Percentiles rank a stretch among this genome's conserved stretches.
These are phyloP conservation scores for Trichoderma erinaceum DNA, from an alignment of 495 filamentous ascomycete species.

Conservation along the genomic window DNA sequence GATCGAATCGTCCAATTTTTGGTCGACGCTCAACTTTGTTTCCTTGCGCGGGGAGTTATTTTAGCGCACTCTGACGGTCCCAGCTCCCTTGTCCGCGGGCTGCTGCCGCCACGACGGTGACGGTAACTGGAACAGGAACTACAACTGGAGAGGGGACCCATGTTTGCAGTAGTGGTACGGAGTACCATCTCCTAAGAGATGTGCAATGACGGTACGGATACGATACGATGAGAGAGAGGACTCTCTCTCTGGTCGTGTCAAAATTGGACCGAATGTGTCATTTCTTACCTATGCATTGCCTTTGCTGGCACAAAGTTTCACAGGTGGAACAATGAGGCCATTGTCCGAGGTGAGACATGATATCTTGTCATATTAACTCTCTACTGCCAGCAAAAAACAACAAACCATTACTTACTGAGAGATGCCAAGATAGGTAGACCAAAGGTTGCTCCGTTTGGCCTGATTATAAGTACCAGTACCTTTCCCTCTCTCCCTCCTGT, in stretches of 20 bases:
- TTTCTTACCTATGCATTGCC: background rate
- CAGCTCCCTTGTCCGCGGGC: background rate
- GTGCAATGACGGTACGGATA: background rate
- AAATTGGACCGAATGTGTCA: too few species aligned
- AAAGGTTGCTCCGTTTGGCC: too few species aligned
- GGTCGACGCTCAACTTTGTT: background rate
- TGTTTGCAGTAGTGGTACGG: background rate
- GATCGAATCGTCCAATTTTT: background rate
- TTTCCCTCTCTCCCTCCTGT: background rate
- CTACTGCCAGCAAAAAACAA: too few species aligned
- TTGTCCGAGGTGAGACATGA: conserved; percentile 3
- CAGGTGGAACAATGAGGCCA: background rate
- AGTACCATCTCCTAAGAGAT: too few species aligned
- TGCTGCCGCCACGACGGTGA: conserved; percentile 5
- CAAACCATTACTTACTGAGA: too few species aligned
- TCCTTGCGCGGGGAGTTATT: background rate
- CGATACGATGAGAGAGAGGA: background rate
- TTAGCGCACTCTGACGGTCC: background rate
- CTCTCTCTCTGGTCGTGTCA: too few species aligned
- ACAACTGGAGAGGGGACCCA: background rate
- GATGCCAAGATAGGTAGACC: too few species aligned
- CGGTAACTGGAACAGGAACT: background rate
- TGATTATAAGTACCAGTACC: background rate
- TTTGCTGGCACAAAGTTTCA: background rate
- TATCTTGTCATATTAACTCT: background rate